A percentile compares a stretch with the other conserved stretches of the same genome.
Conservation (phyloP, 352 stramenopile genomes). For the Phytophthora pisi region DNA sequence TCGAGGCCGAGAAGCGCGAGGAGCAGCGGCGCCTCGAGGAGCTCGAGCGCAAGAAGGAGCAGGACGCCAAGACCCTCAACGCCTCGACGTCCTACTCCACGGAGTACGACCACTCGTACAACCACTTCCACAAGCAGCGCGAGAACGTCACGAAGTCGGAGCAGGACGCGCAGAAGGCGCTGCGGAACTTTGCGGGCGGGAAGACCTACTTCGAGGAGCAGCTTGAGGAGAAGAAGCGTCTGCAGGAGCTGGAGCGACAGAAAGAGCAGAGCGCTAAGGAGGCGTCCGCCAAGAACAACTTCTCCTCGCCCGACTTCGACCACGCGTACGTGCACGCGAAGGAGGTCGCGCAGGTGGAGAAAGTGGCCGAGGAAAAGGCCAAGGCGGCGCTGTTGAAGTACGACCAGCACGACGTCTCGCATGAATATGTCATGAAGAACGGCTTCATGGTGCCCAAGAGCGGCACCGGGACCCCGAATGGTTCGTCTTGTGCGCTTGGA, state of each 20-base stretch:
- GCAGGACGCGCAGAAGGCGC: slow-evolving; percentile 43
- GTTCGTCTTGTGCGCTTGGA: slow-evolving; percentile 10
- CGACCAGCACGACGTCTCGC: slow-evolving; percentile 56
- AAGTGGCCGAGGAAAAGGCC: slow-evolving; percentile 61
- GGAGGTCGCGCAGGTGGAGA: slow-evolving; percentile 51
- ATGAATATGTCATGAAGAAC: slow-evolving; percentile 73
- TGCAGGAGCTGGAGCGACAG: slow-evolving; percentile 54
- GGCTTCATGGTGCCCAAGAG: slow-evolving; percentile 56
- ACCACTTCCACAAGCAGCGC: slow-evolving; percentile 53
- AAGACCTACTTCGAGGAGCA: slow-evolving; percentile 72
- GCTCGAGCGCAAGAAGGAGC: slow-evolving; percentile 28
- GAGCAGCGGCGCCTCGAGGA: slow-evolving; percentile 41
- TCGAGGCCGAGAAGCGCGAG: slow-evolving; percentile 49
- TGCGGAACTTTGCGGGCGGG: slow-evolving; percentile 43
- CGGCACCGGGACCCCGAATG: slow-evolving; percentile 13
- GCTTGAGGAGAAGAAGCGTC: slow-evolving; percentile 61
- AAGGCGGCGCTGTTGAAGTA: slow-evolving; percentile 60
- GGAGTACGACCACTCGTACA: slow-evolving; percentile 59
- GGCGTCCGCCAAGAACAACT: slow-evolving; percentile 54
- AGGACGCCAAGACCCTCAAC: slow-evolving; percentile 46
- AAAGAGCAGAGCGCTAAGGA: slow-evolving; percentile 46
- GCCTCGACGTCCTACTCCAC: slow-evolving; percentile 45
- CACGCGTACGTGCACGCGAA: slow-evolving; percentile 61
- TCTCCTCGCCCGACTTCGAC: slow-evolving; percentile 55
- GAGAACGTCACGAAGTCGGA: slow-evolving; percentile 48